Evolutionary conservation across 768 basidiomycete genomes (phyloP).

Genomic region (Leucocoprinus sp.): DNA sequence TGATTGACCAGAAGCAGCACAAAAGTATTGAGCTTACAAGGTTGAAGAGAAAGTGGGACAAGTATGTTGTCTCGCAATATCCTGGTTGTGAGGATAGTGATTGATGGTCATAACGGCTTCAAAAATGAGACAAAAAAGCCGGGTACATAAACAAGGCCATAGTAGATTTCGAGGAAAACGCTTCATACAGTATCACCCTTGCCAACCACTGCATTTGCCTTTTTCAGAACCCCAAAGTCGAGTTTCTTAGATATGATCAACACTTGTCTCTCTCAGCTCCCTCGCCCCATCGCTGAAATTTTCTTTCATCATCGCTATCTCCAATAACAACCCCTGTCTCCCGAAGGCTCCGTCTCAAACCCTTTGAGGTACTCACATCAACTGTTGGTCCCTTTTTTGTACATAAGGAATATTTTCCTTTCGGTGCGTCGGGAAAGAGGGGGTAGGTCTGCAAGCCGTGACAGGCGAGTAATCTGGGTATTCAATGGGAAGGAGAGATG

Average conservation of each 20-base stretch:
- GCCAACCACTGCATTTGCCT: background rate
- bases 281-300: slow-evolving; percentile 10
- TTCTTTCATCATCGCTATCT: slow-evolving; percentile 5
- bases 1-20: too few relatives aligned
- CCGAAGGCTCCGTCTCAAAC: slow-evolving; percentile 9
- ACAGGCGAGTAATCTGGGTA: slow-evolving; percentile 61
- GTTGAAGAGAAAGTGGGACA: too few relatives aligned
- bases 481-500: slow-evolving; percentile 46
- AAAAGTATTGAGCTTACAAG: too few relatives aligned
- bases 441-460: slow-evolving; percentile 46
- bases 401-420: slow-evolving; percentile 8
- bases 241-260: slow-evolving; percentile 9
- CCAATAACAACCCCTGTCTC: background rate
- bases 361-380: slow-evolving; percentile 2
- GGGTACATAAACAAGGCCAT: background rate
- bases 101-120: background rate
- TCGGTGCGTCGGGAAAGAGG: slow-evolving; percentile 38
- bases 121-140: background rate
- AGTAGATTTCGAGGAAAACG: background rate
- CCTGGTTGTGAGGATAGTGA: too few relatives aligned
- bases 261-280: slow-evolving; percentile 4
- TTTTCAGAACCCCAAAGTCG: slow-evolving; percentile 12
- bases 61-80: too few relatives aligned
- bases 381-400: background rate
- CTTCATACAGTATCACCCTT: background rate